These are phyloP conservation scores for Marchantia polymorpha DNA, from an alignment of 225 moss, liverwort and hornwort genomes.

Conservation along the genomic window DNA sequence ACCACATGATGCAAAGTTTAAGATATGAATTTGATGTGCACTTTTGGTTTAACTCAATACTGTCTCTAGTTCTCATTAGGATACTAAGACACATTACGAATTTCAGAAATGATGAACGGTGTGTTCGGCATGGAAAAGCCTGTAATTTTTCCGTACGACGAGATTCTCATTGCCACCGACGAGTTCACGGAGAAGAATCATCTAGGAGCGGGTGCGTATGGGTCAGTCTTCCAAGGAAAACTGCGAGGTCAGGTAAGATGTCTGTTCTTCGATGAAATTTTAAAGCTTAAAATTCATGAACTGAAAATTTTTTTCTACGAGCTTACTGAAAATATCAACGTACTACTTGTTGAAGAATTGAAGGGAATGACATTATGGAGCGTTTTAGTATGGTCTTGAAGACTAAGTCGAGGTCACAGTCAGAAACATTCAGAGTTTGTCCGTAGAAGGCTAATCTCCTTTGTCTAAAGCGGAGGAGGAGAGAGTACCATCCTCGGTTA, in stretches of 20 bases:
- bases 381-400: too few species aligned
- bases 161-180: slow-evolving; percentile 29
- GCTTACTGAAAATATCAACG: too few species aligned
- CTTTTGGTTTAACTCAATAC: background rate
- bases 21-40: background rate
- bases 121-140: slow-evolving; percentile 26
- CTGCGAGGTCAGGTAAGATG: slow-evolving; percentile 34
- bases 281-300: background rate
- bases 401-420: too few species aligned
- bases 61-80: background rate
- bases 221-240: slow-evolving; percentile 29
- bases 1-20: background rate
- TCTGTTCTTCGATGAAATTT: too few species aligned
- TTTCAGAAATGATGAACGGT: slow-evolving; percentile 25
- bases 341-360: too few species aligned
- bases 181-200: slow-evolving; percentile 25
- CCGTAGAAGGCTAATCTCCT: too few species aligned
- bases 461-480: too few species aligned
- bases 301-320: too few species aligned
- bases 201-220: slow-evolving; percentile 29
- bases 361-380: too few species aligned
- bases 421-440: too few species aligned
- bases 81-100: background rate
- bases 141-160: slow-evolving; percentile 31
- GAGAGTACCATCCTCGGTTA: too few species aligned